Evolutionary conservation across 768 basidiomycete species (phyloP), one percentile per base, ranked within the genome.

Genomic region (Boletus subparvulus): DNA sequence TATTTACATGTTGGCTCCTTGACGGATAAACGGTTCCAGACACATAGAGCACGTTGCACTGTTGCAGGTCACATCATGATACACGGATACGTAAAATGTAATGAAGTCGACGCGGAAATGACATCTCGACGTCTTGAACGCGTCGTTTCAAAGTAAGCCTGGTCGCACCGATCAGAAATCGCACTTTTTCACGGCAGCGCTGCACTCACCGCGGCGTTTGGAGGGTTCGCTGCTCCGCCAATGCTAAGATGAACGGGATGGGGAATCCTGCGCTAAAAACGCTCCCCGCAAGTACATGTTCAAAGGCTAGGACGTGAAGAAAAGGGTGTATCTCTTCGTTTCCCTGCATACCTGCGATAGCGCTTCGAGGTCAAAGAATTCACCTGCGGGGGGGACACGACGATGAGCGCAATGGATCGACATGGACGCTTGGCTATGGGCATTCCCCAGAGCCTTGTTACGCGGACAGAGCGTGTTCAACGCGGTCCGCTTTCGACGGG

Each of bases 221-320:
- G 83, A 21, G 86, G 86, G 64, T 85, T 87, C 4, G 85, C 87
- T 49, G 82, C 81, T 17, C 86, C 87, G 13, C 86, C 86, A 26
- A 87, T 81, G 46, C 85, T 60, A 7, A 3, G 17, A 14, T 44
- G n/a, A 60, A 45, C 30, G 12, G 35, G 3, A 7, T 14, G 4
- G 6, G 28, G 5, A 21, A 3, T 9, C 13, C 1, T 3, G 9
- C 32, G 8, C n/a, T 10, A 21, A 2, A 19, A 40, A 16, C 10
- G 4, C 6, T 19, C 0, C 14, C 7, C 10, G 13, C 24, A 70
- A 84, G 62, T 61, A 87, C 86, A 89, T 82, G 67, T 87, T 81
- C 59, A 90, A 73, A 1, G 87, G 87, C 86, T 85, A 88, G 3
- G 85, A 88, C 1, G 85, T 79, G 72, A 89, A 87, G 78, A 88